Evolutionary conservation across 768 basidiomycete genomes (phyloP).

Genomic region (Phylloporus sp.): DNA sequence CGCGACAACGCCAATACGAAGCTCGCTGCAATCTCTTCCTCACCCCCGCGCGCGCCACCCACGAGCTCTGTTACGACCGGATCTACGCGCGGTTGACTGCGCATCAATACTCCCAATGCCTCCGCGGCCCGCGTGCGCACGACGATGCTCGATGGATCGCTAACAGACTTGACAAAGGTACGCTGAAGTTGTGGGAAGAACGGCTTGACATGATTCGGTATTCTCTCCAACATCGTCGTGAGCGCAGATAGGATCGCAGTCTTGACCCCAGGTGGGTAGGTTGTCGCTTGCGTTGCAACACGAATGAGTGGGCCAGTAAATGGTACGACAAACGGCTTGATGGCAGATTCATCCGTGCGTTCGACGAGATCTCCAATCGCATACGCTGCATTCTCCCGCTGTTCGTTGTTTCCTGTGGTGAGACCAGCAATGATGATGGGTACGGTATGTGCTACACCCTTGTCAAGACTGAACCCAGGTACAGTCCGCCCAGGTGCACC

Average conservation of each 20-base stretch:
- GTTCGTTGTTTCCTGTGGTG: conserved; percentile 91
- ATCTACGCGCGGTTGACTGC: conserved; percentile 84
- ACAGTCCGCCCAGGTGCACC: conserved; percentile 74
- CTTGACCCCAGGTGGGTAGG: conserved; percentile 92
- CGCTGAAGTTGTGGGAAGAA: conserved; percentile 98
- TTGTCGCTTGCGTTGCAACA: conserved; percentile 85
- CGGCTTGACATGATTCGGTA: conserved; percentile 88
- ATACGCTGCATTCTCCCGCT: conserved; percentile 91
- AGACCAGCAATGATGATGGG: conserved; percentile 91
- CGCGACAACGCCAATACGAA: conserved; percentile 72
- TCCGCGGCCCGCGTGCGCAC: conserved; percentile 81
- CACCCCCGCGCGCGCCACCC: conserved; percentile 56
- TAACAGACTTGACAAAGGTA: conserved; percentile 91
- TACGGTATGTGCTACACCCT: conserved; percentile 79
- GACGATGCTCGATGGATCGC: conserved; percentile 70
- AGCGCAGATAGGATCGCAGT: conserved; percentile 85
- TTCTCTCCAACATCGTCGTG: conserved; percentile 77
- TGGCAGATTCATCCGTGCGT: conserved; percentile 73
- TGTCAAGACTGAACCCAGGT: conserved; percentile 81
- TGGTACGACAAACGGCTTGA: conserved; percentile 94
- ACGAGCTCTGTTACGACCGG: conserved; percentile 91
- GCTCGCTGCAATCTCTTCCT: conserved; percentile 68
- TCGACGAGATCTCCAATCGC: conserved; percentile 96
- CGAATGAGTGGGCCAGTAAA: conserved; percentile 95
- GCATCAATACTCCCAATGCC: conserved; percentile 88